Evolutionary conservation across 768 basidiomycete species (phyloP).

Genomic region (Mycena latifolia): DNA sequence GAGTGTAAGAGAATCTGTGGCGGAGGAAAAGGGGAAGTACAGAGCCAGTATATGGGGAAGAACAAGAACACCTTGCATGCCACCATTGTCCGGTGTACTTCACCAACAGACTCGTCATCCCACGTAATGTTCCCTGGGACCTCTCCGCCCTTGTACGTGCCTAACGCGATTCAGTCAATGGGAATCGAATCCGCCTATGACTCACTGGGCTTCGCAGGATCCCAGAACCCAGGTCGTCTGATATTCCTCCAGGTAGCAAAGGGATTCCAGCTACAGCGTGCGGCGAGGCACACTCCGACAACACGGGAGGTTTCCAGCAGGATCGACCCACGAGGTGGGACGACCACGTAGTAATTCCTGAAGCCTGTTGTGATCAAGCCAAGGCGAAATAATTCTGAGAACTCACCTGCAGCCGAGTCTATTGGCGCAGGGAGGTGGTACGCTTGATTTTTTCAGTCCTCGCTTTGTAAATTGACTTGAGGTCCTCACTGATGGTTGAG

Average conservation of each 20-base stretch:
- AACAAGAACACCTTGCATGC: constrained; percentile 67
- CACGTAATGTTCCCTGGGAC: constrained; percentile 58
- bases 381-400: too few relatives aligned
- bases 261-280: constrained; percentile 55
- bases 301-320: constrained; percentile 55
- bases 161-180: constrained; percentile 27
- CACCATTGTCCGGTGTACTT: constrained; percentile 57
- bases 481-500: too few relatives aligned
- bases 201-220: constrained; percentile 59
- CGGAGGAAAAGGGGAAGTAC: constrained; percentile 57
- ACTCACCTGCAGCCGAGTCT: constrained; percentile 52
- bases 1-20: constrained; percentile 55
- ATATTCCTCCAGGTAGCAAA: constrained; percentile 45
- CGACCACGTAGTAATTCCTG: constrained; percentile 8
- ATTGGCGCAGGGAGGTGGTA: too few relatives aligned
- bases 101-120: constrained; percentile 69
- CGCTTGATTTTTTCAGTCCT: too few relatives aligned
- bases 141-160: constrained; percentile 46
- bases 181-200: background rate
- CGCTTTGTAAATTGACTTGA: too few relatives aligned
- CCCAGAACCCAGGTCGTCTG: constrained; percentile 58
- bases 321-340: constrained; percentile 56
- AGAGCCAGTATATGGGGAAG: constrained; percentile 63
- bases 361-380: too few relatives aligned
- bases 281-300: constrained; percentile 48